These are phyloP conservation scores for Lentinula detonsa DNA, from an alignment of 768 basidiomycete species.

Conservation along the genomic window DNA sequence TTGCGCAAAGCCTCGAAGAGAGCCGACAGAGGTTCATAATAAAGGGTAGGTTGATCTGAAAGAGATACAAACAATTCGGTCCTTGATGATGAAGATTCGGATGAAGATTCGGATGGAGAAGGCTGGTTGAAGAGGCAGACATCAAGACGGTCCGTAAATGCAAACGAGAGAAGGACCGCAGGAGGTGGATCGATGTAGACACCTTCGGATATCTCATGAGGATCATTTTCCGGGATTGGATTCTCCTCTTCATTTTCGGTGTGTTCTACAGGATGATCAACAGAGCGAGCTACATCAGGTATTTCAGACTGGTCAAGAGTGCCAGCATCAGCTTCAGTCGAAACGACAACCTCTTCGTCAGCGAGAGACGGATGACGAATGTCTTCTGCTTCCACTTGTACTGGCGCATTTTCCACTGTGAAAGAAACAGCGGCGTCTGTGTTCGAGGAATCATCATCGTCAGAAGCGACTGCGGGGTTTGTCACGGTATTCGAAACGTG, in stretches of 20 bases:
- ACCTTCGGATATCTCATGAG: conserved; percentile 59
- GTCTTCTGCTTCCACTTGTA: not conserved
- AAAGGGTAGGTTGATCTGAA: conserved; percentile 59
- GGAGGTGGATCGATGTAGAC: conserved; percentile 76
- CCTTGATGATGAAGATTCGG: conserved; percentile 17
- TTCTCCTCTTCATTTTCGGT: conserved; percentile 6
- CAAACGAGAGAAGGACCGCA: conserved; percentile 49
- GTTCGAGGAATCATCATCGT: conserved; percentile 6
- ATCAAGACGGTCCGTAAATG: conserved; percentile 28
- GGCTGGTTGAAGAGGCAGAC: conserved; percentile 57
- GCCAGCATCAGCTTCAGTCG: not conserved
- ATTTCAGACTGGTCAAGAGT: not conserved
- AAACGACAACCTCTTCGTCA: not conserved
- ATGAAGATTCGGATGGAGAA: conserved; percentile 18
- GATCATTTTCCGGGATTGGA: conserved; percentile 24
- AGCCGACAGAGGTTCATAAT: conserved; percentile 66
- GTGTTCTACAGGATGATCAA: conserved; percentile 10
- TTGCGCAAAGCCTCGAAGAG: conserved; percentile 71
- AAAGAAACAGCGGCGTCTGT: not conserved
- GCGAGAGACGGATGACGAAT: not conserved
- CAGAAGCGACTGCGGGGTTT: conserved; percentile 6
- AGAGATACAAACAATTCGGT: conserved; percentile 39
- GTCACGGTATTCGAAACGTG: conserved; percentile 8
- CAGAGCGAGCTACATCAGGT: not conserved
- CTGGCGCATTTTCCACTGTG: not conserved